These are phyloP conservation scores for Ceratobasidium sp. DNA, from an alignment of 1,284 basidiomycete genomes.

Conservation along the genomic window DNA sequence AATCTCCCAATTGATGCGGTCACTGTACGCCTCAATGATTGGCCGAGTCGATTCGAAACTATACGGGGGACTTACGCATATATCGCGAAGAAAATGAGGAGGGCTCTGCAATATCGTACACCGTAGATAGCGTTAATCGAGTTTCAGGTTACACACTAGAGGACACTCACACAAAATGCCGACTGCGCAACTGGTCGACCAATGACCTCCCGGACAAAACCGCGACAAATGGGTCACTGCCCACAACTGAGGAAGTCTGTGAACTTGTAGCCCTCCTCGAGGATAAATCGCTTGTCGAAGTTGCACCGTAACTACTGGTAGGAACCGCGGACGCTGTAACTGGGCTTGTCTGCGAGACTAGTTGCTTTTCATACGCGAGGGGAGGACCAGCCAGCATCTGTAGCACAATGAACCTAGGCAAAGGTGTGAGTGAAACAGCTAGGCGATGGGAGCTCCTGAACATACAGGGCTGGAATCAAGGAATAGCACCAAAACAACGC, in stretches of 20 bases:
- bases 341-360: background rate
- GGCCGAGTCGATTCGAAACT: background rate
- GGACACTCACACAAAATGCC: slow-evolving; percentile 48
- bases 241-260: slow-evolving; percentile 42
- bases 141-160: background rate
- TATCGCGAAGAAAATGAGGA: slow-evolving; percentile 46
- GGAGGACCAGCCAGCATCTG: slow-evolving; percentile 47
- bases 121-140: background rate
- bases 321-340: background rate
- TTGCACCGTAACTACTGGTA: background rate
- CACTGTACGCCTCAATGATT: slow-evolving; percentile 42
- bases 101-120: slow-evolving; percentile 41
- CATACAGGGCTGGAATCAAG: slow-evolving; percentile 48
- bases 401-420: slow-evolving; percentile 46
- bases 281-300: background rate
- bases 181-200: slow-evolving; percentile 47
- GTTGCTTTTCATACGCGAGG: slow-evolving; percentile 42
- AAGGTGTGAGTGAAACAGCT: background rate
- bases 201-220: slow-evolving; percentile 47
- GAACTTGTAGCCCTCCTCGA: slow-evolving; percentile 36
- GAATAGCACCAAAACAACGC: slow-evolving; percentile 51
- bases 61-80: slow-evolving; percentile 42
- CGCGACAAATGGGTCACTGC: slow-evolving; percentile 48
- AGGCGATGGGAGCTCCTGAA: background rate
- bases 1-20: slow-evolving; percentile 52